Conservation (phyloP, 192 early-diverging fungal genomes). For the Obelidium mucronatum region DNA sequence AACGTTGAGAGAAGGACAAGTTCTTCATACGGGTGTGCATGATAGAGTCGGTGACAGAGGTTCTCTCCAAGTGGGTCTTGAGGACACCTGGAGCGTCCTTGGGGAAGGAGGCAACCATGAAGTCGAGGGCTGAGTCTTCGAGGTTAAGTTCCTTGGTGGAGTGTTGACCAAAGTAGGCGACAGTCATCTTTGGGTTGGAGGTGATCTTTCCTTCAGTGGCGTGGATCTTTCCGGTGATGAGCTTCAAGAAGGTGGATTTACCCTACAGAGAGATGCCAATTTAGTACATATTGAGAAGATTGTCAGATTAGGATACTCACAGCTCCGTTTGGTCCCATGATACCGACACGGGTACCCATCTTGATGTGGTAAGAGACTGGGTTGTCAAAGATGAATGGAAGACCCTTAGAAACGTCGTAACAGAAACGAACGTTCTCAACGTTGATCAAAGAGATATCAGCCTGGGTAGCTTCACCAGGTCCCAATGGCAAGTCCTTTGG, state of each 20-base stretch:
- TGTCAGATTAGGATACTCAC: conserved; percentile 61
- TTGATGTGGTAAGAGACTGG: conserved; percentile 68
- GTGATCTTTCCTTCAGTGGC: conserved; percentile 71
- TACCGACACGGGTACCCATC: conserved; percentile 80
- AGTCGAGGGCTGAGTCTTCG: conserved; percentile 29
- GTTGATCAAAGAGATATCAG: conserved; percentile 78
- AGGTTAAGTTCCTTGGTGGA: conserved; percentile 67
- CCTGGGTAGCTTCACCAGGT: conserved; percentile 68
- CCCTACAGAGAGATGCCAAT: conserved; percentile 1
- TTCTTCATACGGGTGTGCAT: conserved; percentile 77
- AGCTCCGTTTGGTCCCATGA: conserved; percentile 84
- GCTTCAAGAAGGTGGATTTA: conserved; percentile 78
- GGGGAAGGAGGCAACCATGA: conserved; percentile 21
- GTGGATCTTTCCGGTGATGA: conserved; percentile 74
- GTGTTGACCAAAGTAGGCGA: conserved; percentile 87
- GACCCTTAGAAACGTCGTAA: conserved; percentile 64
- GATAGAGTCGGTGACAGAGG: conserved; percentile 79
- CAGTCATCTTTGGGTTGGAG: conserved; percentile 80
- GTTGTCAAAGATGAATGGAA: conserved; percentile 57
- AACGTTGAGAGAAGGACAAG: conserved; percentile 81
- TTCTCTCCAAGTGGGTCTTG: conserved; percentile 80
- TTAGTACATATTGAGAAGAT: too few relatives aligned
- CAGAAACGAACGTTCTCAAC: conserved; percentile 75
- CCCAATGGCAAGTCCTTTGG: conserved; percentile 64
- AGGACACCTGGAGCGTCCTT: conserved; percentile 41